Evolutionary conservation across 2,329 filamentous ascomycete genomes (phyloP), one percentile per base, ranked within the genome.

Genomic region (Stemphylium vesicarium): DNA sequence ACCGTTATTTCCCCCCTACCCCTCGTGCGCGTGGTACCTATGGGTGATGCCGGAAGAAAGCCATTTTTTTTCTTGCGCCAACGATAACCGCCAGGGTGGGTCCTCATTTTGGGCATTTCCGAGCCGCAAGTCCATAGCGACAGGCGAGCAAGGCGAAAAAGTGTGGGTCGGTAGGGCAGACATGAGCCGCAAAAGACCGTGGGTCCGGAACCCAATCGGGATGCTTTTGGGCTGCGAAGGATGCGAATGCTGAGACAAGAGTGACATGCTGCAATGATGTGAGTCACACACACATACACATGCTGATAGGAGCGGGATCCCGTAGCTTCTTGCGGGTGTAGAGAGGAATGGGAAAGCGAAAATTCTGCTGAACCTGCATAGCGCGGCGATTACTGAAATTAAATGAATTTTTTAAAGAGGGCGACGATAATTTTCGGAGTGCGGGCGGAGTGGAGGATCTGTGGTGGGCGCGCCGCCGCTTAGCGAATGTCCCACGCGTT

Each of bases 121-220:
- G 60, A 56, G 54, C 51, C 43, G 54, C 40, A 52, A 54, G 57
- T 57, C 44, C 51, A 40, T 40, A 43, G 60, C 56, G 44, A 54
- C 58, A 59, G 52, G 48, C 60, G 62, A 53, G 4, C 20, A 20
- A 20, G 20, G 20, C 20, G 4, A 20, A 20, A 58, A 38, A 64
- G 45, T 20, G 65, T 68, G 65, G 65, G 60, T 49, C 64, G 55
- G 57, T 65, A 67, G 59, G 65, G 65, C 65, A 67, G 63, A 60
- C 48, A 63, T 64, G 64, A 66, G 63, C 63, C 62, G 56, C 61
- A 59, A 56, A 59, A 56, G 50, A 45, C 43, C 47, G 42, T 48
- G 50, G 50, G 47, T 31, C 46, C 40, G 65, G 64, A 64, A 65
- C 63, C 65, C 65, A 67, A 68, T 62, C 52, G 65, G 50, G 56